Conservation (phyloP, 257 asterid genomes). For the Solanum chmielewskii region DNA sequence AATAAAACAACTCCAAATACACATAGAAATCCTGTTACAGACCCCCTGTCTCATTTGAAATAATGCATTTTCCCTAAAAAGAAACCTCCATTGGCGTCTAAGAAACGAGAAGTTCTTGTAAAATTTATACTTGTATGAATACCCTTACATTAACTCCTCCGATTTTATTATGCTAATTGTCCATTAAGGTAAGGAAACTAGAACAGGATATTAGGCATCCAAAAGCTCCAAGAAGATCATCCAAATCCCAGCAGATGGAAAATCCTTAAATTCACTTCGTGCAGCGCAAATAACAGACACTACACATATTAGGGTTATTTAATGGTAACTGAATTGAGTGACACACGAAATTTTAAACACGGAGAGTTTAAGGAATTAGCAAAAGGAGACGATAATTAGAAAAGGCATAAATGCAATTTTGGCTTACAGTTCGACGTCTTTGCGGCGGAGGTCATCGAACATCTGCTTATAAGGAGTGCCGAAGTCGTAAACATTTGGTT, state of each 20-base stretch:
- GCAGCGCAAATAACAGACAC: neutral
- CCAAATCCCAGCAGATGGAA: neutral
- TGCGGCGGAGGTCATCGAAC: slow-evolving; percentile 97
- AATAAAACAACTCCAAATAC: neutral
- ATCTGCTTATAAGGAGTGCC: slow-evolving; percentile 92
- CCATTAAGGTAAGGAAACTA: neutral
- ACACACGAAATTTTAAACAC: neutral
- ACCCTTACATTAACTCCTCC: neutral
- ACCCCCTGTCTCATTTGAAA: neutral
- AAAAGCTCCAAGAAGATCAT: neutral
- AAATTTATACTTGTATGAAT: neutral
- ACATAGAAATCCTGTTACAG: neutral
- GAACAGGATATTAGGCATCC: neutral
- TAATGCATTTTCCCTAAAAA: neutral
- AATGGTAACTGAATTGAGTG: neutral
- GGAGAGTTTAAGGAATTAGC: neutral
- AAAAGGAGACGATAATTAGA: neutral
- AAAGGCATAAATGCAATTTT: neutral
- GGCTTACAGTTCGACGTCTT: slow-evolving; percentile 74
- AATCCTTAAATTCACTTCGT: neutral
- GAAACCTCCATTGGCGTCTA: neutral
- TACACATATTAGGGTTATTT: neutral
- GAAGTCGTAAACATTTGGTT: slow-evolving; percentile 94
- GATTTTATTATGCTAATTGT: neutral
- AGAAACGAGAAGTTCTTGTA: neutral